Evolutionary conservation across 2,329 filamentous ascomycete species (phyloP).

Genomic region (Tolypocladium album): DNA sequence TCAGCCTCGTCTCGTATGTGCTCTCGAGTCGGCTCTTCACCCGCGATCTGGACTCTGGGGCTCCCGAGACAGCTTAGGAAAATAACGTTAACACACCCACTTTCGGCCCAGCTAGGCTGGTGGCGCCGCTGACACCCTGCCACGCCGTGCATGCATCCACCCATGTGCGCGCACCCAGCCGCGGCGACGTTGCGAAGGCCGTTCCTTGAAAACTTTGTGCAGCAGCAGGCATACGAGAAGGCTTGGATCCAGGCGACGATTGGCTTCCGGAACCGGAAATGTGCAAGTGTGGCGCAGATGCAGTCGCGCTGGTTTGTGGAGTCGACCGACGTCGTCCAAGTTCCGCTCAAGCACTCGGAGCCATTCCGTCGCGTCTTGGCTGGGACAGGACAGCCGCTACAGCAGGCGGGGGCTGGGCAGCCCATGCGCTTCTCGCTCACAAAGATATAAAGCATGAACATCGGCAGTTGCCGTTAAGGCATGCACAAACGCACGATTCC

Average conservation of each 20-base stretch:
- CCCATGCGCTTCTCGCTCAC: background rate
- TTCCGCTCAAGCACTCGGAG: background rate
- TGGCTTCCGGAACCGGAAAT: background rate
- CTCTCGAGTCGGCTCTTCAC: background rate
- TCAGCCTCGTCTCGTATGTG: background rate
- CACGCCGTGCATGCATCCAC: background rate
- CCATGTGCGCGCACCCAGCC: background rate
- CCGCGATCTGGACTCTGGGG: background rate
- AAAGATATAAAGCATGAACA: background rate
- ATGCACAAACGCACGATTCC: background rate
- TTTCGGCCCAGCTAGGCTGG: background rate
- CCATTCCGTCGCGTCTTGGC: background rate
- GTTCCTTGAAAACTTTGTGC: background rate
- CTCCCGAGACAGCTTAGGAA: background rate
- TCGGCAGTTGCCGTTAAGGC: background rate
- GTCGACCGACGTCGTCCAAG: background rate
- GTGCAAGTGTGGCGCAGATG: background rate
- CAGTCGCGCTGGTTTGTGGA: background rate
- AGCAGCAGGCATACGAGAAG: background rate
- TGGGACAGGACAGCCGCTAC: background rate
- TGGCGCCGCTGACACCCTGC: background rate
- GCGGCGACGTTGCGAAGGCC: background rate
- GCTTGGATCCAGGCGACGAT: background rate
- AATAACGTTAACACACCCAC: background rate
- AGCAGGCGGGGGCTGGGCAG: background rate